phyloP scores from a whole-genome alignment of 257 asterid species.

The Solanum gracilifrons region DNA sequence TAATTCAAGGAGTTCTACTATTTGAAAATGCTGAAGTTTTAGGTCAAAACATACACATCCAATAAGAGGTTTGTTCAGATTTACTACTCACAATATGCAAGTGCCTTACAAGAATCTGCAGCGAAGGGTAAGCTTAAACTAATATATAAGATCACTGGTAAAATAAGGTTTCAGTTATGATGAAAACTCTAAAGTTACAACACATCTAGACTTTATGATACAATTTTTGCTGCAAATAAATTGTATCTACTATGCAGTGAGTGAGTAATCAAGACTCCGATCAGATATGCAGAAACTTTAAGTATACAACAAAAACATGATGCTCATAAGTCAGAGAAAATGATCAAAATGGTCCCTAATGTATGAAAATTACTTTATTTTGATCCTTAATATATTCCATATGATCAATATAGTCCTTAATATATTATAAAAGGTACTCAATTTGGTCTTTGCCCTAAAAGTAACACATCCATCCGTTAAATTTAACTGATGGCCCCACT shows the following conservation, averaged over 20 bases:
- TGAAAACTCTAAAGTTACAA: neutral
- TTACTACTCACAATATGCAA: neutral
- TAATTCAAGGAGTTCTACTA: neutral
- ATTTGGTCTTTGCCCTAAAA: too few relatives aligned
- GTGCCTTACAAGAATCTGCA: neutral
- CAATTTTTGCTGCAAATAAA: neutral
- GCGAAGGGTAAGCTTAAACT: neutral
- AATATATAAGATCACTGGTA: neutral
- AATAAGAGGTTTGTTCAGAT: neutral
- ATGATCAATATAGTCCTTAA: too few relatives aligned
- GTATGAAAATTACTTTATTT: too few relatives aligned
- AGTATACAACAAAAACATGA: neutral
- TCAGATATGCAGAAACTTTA: neutral
- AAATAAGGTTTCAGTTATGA: neutral
- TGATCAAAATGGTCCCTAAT: too few relatives aligned
- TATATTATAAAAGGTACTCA: too few relatives aligned
- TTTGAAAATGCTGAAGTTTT: neutral
- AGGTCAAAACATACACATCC: neutral
- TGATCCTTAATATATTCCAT: too few relatives aligned
- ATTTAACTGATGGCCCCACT: too few relatives aligned
- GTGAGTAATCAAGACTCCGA: neutral
- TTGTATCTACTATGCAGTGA: neutral
- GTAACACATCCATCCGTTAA: too few relatives aligned
- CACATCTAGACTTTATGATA: neutral
- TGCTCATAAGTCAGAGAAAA: neutral